These are phyloP conservation scores for Hypoxylon perforatum DNA, from an alignment of 495 filamentous ascomycete genomes.

Conservation along the genomic window DNA sequence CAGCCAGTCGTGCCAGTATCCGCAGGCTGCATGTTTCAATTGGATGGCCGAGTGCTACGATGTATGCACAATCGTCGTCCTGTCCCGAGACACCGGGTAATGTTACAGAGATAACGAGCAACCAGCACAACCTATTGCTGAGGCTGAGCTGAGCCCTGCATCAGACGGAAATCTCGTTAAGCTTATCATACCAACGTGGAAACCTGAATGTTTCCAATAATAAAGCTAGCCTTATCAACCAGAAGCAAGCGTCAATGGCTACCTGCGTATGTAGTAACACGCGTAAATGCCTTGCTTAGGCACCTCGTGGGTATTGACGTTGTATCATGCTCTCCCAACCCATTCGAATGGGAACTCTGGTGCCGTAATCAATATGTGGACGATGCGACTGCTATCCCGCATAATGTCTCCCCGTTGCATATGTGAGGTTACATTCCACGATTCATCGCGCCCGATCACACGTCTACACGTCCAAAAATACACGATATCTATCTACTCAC, in stretches of 20 bases:
- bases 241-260: not conserved
- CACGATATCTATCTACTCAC: not conserved
- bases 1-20: slow-evolving; percentile 3
- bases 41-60: slow-evolving; percentile 24
- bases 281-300: not conserved
- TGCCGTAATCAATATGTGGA: not conserved
- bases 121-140: too few relatives aligned
- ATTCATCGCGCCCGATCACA: slow-evolving; percentile 9
- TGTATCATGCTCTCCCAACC: not conserved
- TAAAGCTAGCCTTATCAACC: not conserved
- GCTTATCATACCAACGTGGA: too few relatives aligned
- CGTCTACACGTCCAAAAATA: slow-evolving; percentile 15
- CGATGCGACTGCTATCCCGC: slow-evolving; percentile 8
- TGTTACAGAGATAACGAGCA: slow-evolving; percentile 32
- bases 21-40: slow-evolving; percentile 12
- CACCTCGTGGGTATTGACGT: not conserved
- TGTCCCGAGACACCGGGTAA: slow-evolving; percentile 26
- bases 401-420: not conserved
- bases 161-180: too few relatives aligned
- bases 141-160: not conserved
- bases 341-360: slow-evolving; percentile 1
- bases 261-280: not conserved
- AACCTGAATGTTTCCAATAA: too few relatives aligned
- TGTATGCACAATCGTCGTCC: slow-evolving; percentile 26
- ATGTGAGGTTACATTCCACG: slow-evolving; percentile 27